A percentile compares a stretch with the other conserved stretches of the same genome.
Conservation (phyloP, 2,329 filamentous ascomycete genomes). For the Colletotrichum scovillei region DNA sequence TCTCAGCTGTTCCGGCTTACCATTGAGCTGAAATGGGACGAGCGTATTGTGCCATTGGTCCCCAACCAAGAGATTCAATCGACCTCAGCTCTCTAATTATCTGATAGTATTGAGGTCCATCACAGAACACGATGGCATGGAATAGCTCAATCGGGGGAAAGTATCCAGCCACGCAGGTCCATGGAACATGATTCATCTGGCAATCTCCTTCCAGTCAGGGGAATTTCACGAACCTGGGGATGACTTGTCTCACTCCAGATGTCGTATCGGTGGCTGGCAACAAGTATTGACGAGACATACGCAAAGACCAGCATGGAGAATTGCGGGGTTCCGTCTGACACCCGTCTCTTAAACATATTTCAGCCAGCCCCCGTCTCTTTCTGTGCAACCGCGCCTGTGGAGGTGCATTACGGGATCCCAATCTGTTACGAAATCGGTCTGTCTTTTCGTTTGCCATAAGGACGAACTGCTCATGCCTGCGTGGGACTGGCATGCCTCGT, state of each 20-base stretch:
- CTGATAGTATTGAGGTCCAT: not conserved
- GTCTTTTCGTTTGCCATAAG: not conserved
- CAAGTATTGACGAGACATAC: slow-evolving; percentile 10
- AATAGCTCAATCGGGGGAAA: not conserved
- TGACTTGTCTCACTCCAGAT: not conserved
- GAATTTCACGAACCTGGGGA: not conserved
- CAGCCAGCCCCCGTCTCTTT: not conserved
- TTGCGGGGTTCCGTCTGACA: slow-evolving; percentile 24
- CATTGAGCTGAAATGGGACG: slow-evolving; percentile 6
- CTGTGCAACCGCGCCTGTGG: not conserved
- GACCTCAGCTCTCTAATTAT: slow-evolving; percentile 4
- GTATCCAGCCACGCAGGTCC: not conserved
- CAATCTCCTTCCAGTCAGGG: not conserved
- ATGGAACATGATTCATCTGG: not conserved
- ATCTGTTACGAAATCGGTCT: not conserved
- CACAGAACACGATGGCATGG: not conserved
- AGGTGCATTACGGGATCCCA: not conserved
- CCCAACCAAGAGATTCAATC: slow-evolving; percentile 3
- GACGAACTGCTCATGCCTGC: slow-evolving; percentile 1
- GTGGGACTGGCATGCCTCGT: not conserved
- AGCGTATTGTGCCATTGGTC: not conserved
- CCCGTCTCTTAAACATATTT: slow-evolving; percentile 15
- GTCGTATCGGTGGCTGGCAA: not conserved
- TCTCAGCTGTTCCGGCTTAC: not conserved
- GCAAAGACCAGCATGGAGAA: not conserved